These are phyloP conservation scores for Plasmodium fragile DNA, from an alignment of 169 alveolate species.

Conservation along the genomic window DNA sequence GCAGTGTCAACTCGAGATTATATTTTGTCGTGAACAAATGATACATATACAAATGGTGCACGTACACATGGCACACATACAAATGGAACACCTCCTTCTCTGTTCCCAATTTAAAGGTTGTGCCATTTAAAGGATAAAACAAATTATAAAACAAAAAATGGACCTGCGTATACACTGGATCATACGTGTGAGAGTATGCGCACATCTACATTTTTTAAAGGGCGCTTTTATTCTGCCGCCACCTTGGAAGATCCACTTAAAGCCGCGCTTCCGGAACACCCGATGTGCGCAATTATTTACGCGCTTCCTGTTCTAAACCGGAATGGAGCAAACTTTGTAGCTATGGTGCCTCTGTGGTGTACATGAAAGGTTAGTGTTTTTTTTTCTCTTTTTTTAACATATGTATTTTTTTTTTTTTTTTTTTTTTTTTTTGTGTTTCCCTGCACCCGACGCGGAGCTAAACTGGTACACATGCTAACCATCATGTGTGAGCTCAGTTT, in stretches of 20 bases:
- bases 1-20: background rate
- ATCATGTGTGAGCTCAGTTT: background rate
- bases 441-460: background rate
- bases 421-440: background rate
- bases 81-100: background rate
- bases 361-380: background rate
- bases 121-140: background rate
- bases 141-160: background rate
- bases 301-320: background rate
- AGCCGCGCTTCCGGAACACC: background rate
- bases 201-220: constrained; percentile 3
- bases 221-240: background rate
- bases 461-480: background rate
- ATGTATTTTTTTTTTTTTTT: background rate
- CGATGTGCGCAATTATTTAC: background rate
- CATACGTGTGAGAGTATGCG: background rate
- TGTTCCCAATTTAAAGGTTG: background rate
- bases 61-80: background rate
- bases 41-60: background rate
- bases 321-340: background rate
- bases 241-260: background rate
- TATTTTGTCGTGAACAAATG: background rate
- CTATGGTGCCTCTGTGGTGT: background rate
- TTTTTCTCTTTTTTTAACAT: background rate
- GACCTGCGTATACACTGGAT: background rate